Conservation (phyloP, 2,329 filamentous ascomycete species). For the Fusarium sp. region DNA sequence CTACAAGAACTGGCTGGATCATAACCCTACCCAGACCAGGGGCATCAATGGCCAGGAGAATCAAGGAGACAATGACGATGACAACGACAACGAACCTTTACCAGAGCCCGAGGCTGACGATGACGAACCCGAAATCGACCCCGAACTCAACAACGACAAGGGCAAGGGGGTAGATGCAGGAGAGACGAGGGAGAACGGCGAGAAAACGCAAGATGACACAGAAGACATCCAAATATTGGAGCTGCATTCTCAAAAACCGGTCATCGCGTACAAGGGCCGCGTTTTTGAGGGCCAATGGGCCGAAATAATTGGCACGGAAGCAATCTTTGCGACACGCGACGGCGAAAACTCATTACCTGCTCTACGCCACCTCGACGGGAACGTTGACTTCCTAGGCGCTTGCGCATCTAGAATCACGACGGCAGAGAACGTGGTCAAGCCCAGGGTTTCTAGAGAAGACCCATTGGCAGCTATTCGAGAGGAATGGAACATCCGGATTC, state of each 20-base stretch:
- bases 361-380: constrained; percentile 67
- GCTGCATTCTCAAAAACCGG: constrained; percentile 81
- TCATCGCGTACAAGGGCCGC: constrained; percentile 84
- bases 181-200: constrained; percentile 31
- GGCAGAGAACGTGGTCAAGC: constrained; percentile 72
- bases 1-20: constrained; percentile 60
- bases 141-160: constrained; percentile 43
- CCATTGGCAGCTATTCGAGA: constrained; percentile 58
- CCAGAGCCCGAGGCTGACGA: constrained; percentile 57
- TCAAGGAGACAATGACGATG: constrained; percentile 48
- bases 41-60: constrained; percentile 22
- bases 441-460: constrained; percentile 57
- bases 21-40: constrained; percentile 44
- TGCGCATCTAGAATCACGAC: constrained; percentile 80
- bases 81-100: constrained; percentile 51
- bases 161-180: constrained; percentile 32
- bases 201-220: constrained; percentile 32
- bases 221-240: constrained; percentile 84
- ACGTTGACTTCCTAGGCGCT: constrained; percentile 81
- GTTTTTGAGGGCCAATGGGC: constrained; percentile 88
- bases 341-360: constrained; percentile 66
- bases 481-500: constrained; percentile 63
- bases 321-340: constrained; percentile 75
- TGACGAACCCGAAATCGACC: constrained; percentile 46
- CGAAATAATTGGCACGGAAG: constrained; percentile 86